A percentile compares a stretch with the other conserved stretches of the same genome.
Conservation (phyloP, 2,329 filamentous ascomycete genomes). For the Rhynchosporium graminicola region DNA sequence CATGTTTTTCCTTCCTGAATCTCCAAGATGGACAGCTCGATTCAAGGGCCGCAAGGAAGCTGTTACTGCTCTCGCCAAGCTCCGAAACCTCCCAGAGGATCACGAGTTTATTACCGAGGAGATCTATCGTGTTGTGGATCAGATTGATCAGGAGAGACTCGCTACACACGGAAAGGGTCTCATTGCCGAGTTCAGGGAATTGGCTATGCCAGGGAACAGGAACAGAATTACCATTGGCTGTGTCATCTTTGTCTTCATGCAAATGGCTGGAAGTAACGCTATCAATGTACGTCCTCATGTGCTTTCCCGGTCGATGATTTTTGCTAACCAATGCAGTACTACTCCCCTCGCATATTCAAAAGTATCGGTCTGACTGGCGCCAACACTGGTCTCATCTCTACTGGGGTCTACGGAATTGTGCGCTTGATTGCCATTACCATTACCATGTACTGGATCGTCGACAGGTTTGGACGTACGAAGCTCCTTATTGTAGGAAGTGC, state of each 20-base stretch:
- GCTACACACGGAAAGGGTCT: slow-evolving; percentile 61
- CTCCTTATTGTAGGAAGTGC: slow-evolving; percentile 48
- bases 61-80: slow-evolving; percentile 52
- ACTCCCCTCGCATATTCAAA: slow-evolving; percentile 62
- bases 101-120: slow-evolving; percentile 52
- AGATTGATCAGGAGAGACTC: slow-evolving; percentile 71
- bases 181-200: slow-evolving; percentile 16
- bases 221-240: slow-evolving; percentile 49
- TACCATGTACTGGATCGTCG: slow-evolving; percentile 64
- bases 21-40: slow-evolving; percentile 69
- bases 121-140: slow-evolving; percentile 62
- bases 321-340: not conserved
- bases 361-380: slow-evolving; percentile 62
- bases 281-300: not conserved
- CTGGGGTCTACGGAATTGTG: slow-evolving; percentile 70
- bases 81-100: slow-evolving; percentile 51
- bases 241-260: slow-evolving; percentile 61
- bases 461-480: slow-evolving; percentile 62
- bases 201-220: slow-evolving; percentile 31
- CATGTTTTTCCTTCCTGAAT: slow-evolving; percentile 41
- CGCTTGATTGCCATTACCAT: slow-evolving; percentile 63
- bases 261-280: slow-evolving; percentile 54
- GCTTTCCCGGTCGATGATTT: too few relatives aligned
- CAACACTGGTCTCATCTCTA: slow-evolving; percentile 64
- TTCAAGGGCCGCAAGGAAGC: slow-evolving; percentile 61